Conservation (phyloP, 805 yeast species). For the Kodamaea leandrae region DNA sequence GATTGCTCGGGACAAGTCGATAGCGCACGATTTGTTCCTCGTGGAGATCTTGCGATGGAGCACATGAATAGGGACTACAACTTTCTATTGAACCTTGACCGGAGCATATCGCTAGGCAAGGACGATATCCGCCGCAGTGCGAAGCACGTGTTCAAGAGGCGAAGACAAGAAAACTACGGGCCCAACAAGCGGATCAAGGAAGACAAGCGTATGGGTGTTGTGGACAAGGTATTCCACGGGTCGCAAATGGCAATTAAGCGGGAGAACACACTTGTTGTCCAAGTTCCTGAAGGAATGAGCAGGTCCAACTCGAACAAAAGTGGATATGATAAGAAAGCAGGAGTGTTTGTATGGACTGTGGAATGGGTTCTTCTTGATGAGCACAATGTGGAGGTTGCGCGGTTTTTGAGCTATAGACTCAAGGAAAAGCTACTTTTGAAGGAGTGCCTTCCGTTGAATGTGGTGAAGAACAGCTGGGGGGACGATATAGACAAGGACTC, state of each 20-base stretch:
- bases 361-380: conserved; percentile 59
- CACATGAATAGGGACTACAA: conserved; percentile 83
- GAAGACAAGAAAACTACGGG: conserved; percentile 13
- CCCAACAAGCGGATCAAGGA: conserved; percentile 16
- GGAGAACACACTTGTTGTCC: conserved; percentile 64
- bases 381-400: conserved; percentile 22
- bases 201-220: conserved; percentile 25
- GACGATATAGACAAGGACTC: conserved; percentile 23
- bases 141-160: conserved; percentile 41
- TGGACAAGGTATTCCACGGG: conserved; percentile 21
- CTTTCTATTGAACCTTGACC: conserved; percentile 57
- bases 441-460: conserved; percentile 42
- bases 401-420: conserved; percentile 44
- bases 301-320: conserved; percentile 62
- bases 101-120: conserved; percentile 60
- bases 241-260: conserved; percentile 37
- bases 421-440: conserved; percentile 35
- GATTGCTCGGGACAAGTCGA: conserved; percentile 69
- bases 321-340: conserved; percentile 62
- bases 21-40: conserved; percentile 54
- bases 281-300: conserved; percentile 73
- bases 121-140: conserved; percentile 44
- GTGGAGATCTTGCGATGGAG: conserved; percentile 41
- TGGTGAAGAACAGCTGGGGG: conserved; percentile 19
- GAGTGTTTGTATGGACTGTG: conserved; percentile 72